Percentiles rank a stretch among this genome's conserved stretches.
Evolutionary conservation across 805 yeast species (phyloP).

Genomic region (Wickerhamiella spandovensis): DNA sequence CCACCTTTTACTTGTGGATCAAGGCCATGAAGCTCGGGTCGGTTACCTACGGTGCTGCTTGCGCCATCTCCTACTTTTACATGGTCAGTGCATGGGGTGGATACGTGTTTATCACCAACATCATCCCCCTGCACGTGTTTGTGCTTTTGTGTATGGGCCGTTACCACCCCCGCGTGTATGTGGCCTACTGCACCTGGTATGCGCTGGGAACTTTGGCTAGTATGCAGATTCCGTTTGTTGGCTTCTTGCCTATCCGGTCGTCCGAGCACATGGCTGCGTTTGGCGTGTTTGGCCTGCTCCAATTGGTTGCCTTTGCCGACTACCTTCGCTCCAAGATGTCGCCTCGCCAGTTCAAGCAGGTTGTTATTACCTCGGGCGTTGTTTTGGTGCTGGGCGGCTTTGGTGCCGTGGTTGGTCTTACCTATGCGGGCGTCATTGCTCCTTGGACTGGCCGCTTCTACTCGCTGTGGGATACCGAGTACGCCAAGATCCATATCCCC

Average conservation of each 20-base stretch:
- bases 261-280: slow-evolving; percentile 97
- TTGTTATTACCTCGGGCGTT: slow-evolving; percentile 38
- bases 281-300: slow-evolving; percentile 92
- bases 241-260: slow-evolving; percentile 90
- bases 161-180: slow-evolving; percentile 66
- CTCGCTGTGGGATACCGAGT: slow-evolving; percentile 94
- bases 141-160: slow-evolving; percentile 90
- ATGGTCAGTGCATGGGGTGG: slow-evolving; percentile 99
- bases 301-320: slow-evolving; percentile 74
- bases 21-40: slow-evolving; percentile 87
- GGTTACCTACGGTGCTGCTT: slow-evolving; percentile 63
- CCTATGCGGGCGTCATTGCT: slow-evolving; percentile 86
- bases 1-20: slow-evolving; percentile 92
- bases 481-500: slow-evolving; percentile 96
- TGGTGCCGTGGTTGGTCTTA: slow-evolving; percentile 59
- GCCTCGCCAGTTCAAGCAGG: slow-evolving; percentile 48
- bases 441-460: slow-evolving; percentile 99
- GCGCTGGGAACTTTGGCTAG: slow-evolving; percentile 94
- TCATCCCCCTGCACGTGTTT: slow-evolving; percentile 91
- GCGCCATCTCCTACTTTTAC: slow-evolving; percentile 86
- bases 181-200: slow-evolving; percentile 94
- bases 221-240: slow-evolving; percentile 99
- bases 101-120: slow-evolving; percentile 93
- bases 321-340: slow-evolving; percentile 66
- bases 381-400: slow-evolving; percentile 51